Conservation (phyloP, 1,284 basidiomycete species). For the Boletus hoseneyae region DNA sequence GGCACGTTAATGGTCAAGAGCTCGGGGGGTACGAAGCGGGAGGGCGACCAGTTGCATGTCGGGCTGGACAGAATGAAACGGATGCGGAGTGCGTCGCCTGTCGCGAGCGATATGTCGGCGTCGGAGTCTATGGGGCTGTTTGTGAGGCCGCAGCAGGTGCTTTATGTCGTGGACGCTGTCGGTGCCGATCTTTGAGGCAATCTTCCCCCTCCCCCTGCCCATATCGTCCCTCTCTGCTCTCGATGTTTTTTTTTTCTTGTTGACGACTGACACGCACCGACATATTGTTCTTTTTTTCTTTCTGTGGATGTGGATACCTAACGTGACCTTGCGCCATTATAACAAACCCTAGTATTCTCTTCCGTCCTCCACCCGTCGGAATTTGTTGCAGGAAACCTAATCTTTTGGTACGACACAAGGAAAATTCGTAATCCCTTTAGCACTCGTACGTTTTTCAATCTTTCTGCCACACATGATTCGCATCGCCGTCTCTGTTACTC, state of each 20-base stretch:
- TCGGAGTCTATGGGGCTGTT: constrained; percentile 71
- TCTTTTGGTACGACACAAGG: not conserved
- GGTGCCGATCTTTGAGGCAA: constrained; percentile 38
- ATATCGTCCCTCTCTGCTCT: not conserved
- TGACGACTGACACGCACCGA: constrained; percentile 14
- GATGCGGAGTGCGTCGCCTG: constrained; percentile 68
- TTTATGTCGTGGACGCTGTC: constrained; percentile 77
- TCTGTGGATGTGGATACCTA: constrained; percentile 7
- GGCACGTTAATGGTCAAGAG: constrained; percentile 18
- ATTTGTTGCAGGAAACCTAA: constrained; percentile 23
- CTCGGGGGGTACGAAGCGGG: constrained; percentile 47
- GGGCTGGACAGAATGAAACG: constrained; percentile 56
- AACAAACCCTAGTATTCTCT: constrained; percentile 11
- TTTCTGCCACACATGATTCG: too few relatives aligned
- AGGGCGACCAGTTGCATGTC: constrained; percentile 60
- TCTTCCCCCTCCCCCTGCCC: not conserved
- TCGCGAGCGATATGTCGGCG: constrained; percentile 57
- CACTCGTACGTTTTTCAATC: too few relatives aligned
- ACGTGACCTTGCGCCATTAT: constrained; percentile 11
- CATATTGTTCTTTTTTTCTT: constrained; percentile 4
- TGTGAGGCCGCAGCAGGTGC: constrained; percentile 75
- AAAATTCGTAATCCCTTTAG: too few relatives aligned
- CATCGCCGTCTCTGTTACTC: too few relatives aligned
- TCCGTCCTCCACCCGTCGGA: constrained; percentile 5
- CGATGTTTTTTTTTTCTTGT: not conserved